These are phyloP conservation scores for Glycine tomentella DNA, from an alignment of 306 rosid species.

Conservation along the genomic window DNA sequence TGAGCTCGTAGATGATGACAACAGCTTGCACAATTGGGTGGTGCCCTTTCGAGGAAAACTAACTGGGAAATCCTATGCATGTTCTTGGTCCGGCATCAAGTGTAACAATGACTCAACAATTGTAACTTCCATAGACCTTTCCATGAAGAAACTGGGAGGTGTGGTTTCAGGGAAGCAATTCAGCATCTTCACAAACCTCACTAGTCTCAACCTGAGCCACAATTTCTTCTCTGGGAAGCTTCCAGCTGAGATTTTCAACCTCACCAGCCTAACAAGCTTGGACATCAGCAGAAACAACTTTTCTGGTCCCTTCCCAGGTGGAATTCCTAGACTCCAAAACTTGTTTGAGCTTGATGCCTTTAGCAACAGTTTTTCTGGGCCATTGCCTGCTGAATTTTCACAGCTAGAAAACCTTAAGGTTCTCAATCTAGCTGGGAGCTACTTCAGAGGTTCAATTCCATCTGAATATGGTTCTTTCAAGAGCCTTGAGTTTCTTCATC, in stretches of 20 bases:
- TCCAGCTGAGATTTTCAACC: slow-evolving; percentile 73
- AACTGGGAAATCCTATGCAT: slow-evolving; percentile 61
- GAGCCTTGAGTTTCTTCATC: slow-evolving; percentile 82
- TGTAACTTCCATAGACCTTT: slow-evolving; percentile 75
- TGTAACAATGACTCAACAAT: slow-evolving; percentile 65
- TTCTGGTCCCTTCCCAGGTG: slow-evolving; percentile 78
- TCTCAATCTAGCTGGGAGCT: slow-evolving; percentile 90
- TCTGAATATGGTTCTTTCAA: slow-evolving; percentile 77
- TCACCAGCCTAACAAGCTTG: slow-evolving; percentile 66
- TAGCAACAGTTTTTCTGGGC: slow-evolving; percentile 88
- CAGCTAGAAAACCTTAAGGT: slow-evolving; percentile 61
- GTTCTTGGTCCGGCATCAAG: slow-evolving; percentile 89
- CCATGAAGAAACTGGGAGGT: slow-evolving; percentile 73
- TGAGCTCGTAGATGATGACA: slow-evolving; percentile 65
- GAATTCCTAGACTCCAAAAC: slow-evolving; percentile 59
- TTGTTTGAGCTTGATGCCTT: slow-evolving; percentile 78
- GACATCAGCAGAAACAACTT: slow-evolving; percentile 90
- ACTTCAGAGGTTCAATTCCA: slow-evolving; percentile 90
- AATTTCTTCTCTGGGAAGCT: slow-evolving; percentile 79
- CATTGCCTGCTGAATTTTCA: slow-evolving; percentile 73
- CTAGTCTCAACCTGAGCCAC: slow-evolving; percentile 75
- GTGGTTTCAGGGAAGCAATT: slow-evolving; percentile 70
- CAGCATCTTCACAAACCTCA: slow-evolving; percentile 63
- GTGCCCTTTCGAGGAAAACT: slow-evolving; percentile 54
- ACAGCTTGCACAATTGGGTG: slow-evolving; percentile 73